Evolutionary conservation across 176 grass and related monocot genomes (phyloP).

Genomic region (Oryza rufipogon): DNA sequence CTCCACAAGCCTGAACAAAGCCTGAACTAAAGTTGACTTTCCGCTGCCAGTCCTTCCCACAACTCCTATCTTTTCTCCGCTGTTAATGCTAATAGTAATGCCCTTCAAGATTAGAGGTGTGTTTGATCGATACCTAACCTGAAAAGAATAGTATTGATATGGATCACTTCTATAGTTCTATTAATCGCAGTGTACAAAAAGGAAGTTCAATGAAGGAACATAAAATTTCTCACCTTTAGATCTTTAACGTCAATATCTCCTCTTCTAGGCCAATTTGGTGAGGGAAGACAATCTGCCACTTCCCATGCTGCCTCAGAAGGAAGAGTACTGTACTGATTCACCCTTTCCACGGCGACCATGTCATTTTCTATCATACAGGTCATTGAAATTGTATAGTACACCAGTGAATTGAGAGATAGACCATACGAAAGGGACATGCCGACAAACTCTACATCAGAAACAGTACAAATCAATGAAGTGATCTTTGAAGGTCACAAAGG

Average conservation of each 20-base stretch:
- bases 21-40: constrained; percentile 89
- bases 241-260: constrained; percentile 79
- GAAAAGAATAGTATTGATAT: constrained; percentile 26
- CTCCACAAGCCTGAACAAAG: constrained; percentile 88
- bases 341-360: constrained; percentile 89
- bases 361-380: constrained; percentile 88
- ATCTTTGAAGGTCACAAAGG: neutral
- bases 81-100: constrained; percentile 64
- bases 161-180: constrained; percentile 11
- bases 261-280: constrained; percentile 64
- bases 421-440: constrained; percentile 96
- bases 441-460: constrained; percentile 71
- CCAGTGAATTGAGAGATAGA: constrained; percentile 76
- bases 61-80: constrained; percentile 87
- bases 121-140: constrained; percentile 84
- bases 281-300: constrained; percentile 61
- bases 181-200: neutral
- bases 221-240: constrained; percentile 60
- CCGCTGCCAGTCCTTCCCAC: constrained; percentile 94
- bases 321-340: constrained; percentile 82
- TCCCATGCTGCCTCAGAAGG: constrained; percentile 83
- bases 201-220: neutral
- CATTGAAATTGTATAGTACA: constrained; percentile 67
- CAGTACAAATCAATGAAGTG: neutral
- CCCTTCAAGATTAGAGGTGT: constrained; percentile 93